Evolutionary conservation across 768 basidiomycete species (phyloP).

Genomic region (Lentinula raphanica): DNA sequence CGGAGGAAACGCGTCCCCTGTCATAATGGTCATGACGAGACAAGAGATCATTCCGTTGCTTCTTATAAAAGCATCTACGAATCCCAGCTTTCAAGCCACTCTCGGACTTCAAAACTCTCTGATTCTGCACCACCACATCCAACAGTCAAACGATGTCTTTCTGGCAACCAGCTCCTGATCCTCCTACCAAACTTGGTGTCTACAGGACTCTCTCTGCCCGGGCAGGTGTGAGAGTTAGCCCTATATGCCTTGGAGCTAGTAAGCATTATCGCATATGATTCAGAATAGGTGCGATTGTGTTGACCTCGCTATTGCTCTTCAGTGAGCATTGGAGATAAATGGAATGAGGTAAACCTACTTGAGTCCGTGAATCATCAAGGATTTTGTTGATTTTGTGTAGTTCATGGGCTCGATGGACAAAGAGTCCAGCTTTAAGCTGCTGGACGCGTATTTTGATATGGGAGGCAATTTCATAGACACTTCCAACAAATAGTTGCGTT

Average conservation of each 20-base stretch:
- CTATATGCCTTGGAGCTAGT: slow-evolving; percentile 36
- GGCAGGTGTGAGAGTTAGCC: slow-evolving; percentile 42
- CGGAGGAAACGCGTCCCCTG: not conserved
- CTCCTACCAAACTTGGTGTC: slow-evolving; percentile 21
- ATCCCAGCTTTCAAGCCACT: not conserved
- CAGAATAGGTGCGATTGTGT: not conserved
- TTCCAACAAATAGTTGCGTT: slow-evolving; percentile 35
- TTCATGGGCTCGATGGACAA: slow-evolving; percentile 32
- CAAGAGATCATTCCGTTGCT: not conserved
- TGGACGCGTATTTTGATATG: slow-evolving; percentile 36
- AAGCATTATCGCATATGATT: not conserved
- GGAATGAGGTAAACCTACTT: slow-evolving; percentile 20
- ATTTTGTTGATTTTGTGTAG: no score
- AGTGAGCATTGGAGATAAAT: slow-evolving; percentile 38
- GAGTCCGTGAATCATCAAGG: no score
- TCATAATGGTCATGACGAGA: not conserved
- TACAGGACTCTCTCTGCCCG: slow-evolving; percentile 16
- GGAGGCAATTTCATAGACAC: slow-evolving; percentile 46
- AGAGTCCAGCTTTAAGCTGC: slow-evolving; percentile 34
- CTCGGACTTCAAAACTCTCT: no score
- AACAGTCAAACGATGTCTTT: slow-evolving; percentile 1
- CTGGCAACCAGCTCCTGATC: slow-evolving; percentile 3
- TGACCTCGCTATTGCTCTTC: not conserved
- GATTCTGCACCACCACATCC: no score
- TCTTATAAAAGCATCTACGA: not conserved